These are phyloP conservation scores for Myriosclerotinia scirpicola DNA, from an alignment of 2,329 filamentous ascomycete genomes.

Conservation along the genomic window DNA sequence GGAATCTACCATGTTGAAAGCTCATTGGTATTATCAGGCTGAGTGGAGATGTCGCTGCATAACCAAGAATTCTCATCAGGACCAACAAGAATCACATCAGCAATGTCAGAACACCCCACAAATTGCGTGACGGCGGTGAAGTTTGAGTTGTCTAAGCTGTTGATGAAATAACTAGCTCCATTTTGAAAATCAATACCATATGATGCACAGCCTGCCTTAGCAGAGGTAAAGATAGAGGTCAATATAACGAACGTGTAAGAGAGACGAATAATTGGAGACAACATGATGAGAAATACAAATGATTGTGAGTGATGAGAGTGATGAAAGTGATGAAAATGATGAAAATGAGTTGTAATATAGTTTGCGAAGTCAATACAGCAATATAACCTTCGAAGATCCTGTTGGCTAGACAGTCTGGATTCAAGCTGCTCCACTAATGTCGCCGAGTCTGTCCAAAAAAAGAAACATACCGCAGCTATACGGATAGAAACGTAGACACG, in stretches of 20 bases:
- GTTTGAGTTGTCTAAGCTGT: constrained; percentile 14
- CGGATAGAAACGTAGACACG: constrained; percentile 10
- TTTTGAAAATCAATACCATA: constrained; percentile 24
- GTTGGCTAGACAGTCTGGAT: neutral
- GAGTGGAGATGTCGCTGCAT: constrained; percentile 15
- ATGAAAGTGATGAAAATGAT: neutral
- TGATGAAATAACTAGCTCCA: constrained; percentile 21
- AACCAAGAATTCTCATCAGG: constrained; percentile 21
- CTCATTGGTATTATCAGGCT: constrained; percentile 10
- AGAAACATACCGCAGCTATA: constrained; percentile 18
- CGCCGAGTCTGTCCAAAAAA: constrained; percentile 21
- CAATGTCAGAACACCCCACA: constrained; percentile 12
- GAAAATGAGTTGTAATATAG: neutral
- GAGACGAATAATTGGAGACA: constrained; percentile 15
- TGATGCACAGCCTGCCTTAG: constrained; percentile 19
- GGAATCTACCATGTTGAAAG: constrained; percentile 18
- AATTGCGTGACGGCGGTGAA: constrained; percentile 23
- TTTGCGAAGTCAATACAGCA: constrained; percentile 16
- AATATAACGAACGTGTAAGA: constrained; percentile 18
- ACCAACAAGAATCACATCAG: constrained; percentile 20
- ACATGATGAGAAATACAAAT: constrained; percentile 20
- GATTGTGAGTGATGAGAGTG: neutral
- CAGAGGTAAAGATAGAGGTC: constrained; percentile 12
- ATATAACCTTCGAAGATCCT: neutral
- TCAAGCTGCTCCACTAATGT: neutral